Conservation (phyloP, 176 grass and related monocot genomes). For the Triticum timopheevii region DNA sequence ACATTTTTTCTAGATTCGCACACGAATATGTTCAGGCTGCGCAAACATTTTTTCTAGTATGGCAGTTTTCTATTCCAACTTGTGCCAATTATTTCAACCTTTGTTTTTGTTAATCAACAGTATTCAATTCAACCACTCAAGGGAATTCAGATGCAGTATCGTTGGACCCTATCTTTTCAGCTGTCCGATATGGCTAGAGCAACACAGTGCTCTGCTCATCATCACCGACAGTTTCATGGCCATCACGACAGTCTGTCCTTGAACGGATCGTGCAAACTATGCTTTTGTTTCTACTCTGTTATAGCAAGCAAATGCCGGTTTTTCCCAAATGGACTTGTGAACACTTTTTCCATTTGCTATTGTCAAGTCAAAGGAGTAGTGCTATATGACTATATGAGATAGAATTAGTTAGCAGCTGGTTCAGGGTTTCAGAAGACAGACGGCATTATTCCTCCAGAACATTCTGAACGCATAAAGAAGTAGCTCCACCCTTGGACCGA, state of each 20-base stretch:
- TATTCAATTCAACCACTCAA: too few species aligned
- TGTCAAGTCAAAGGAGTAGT: background rate
- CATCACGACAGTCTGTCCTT: background rate
- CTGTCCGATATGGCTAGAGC: slow-evolving; percentile 30
- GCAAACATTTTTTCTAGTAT: background rate
- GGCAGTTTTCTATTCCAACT: too few species aligned
- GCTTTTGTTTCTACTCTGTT: background rate
- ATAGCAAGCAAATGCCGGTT: background rate
- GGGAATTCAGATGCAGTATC: slow-evolving; percentile 9
- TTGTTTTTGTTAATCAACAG: too few species aligned
- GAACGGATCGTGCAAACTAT: background rate
- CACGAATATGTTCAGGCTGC: background rate
- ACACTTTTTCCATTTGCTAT: background rate
- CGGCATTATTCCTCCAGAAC: background rate
- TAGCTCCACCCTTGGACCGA: background rate
- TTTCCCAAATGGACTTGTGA: slow-evolving; percentile 26
- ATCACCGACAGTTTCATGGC: slow-evolving; percentile 45
- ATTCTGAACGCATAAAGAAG: background rate
- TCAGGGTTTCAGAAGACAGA: slow-evolving; percentile 22
- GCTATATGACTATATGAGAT: background rate
- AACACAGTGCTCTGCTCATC: slow-evolving; percentile 35
- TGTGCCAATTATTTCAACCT: too few species aligned
- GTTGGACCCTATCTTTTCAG: slow-evolving; percentile 32
- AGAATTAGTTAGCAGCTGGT: slow-evolving; percentile 20
- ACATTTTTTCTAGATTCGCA: too few species aligned